These are phyloP conservation scores for Ulota crispa DNA, from an alignment of 225 moss, liverwort and hornwort genomes.

Conservation along the genomic window DNA sequence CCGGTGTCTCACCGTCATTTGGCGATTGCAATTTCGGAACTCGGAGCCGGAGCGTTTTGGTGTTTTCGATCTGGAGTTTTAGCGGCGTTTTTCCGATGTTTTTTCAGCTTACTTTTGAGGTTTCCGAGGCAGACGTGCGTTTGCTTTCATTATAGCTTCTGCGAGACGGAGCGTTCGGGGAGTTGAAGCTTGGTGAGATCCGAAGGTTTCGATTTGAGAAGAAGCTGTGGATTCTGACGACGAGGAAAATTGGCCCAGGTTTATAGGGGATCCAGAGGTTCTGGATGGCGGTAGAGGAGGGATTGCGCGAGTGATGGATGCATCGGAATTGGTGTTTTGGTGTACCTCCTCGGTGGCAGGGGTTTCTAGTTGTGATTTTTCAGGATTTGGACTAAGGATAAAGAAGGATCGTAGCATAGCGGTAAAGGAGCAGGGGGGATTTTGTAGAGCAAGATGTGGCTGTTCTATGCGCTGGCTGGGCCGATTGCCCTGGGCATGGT, in stretches of 20 bases:
- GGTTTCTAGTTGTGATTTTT: slow-evolving; percentile 9
- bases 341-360: slow-evolving; percentile 40
- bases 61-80: neutral
- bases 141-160: slow-evolving; percentile 19
- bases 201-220: neutral
- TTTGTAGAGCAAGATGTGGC: slow-evolving; percentile 71
- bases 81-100: neutral
- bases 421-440: slow-evolving; percentile 2
- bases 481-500: slow-evolving; percentile 91
- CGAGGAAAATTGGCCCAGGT: neutral
- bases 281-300: slow-evolving; percentile 41
- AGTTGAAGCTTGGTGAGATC: slow-evolving; percentile 19
- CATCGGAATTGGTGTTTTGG: slow-evolving; percentile 35
- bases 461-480: slow-evolving; percentile 88
- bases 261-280: slow-evolving; percentile 27
- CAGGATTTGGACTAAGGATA: neutral
- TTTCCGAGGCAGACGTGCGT: neutral
- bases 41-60: neutral
- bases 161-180: neutral
- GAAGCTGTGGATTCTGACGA: neutral
- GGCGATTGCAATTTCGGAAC: neutral
- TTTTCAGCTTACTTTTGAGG: neutral
- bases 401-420: neutral
- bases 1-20: neutral
- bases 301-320: slow-evolving; percentile 49